These are phyloP conservation scores for Dryadomyces quercus-mongolicae DNA, from an alignment of 2,329 filamentous ascomycete species.

Conservation along the genomic window DNA sequence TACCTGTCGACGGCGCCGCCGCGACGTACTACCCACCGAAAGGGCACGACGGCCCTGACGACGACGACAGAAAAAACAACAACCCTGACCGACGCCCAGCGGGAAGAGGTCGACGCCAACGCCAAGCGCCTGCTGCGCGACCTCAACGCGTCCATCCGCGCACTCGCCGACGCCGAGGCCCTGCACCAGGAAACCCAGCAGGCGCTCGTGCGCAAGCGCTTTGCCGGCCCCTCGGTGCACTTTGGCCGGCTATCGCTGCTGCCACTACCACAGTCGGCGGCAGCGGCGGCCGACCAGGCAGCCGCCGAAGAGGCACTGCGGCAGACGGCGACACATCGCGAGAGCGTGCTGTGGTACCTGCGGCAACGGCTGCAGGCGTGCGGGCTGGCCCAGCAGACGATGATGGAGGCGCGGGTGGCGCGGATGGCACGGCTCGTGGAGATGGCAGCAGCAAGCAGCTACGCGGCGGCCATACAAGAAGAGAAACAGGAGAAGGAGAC, in stretches of 20 bases:
- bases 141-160: constrained; percentile 68
- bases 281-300: constrained; percentile 51
- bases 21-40: constrained; percentile 33
- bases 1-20: constrained; percentile 77
- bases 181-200: constrained; percentile 66
- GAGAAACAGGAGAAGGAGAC: not conserved
- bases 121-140: constrained; percentile 78
- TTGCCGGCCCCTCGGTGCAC: constrained; percentile 26
- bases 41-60: constrained; percentile 33
- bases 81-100: constrained; percentile 65
- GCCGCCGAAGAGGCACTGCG: constrained; percentile 59
- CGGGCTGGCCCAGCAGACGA: constrained; percentile 66
- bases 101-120: constrained; percentile 77
- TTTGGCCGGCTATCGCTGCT: not conserved
- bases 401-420: constrained; percentile 84
- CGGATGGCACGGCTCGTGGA: constrained; percentile 80
- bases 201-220: constrained; percentile 60
- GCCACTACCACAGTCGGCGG: not conserved
- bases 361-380: constrained; percentile 64
- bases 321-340: constrained; percentile 58
- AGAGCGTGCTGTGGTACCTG: constrained; percentile 75
- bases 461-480: no score
- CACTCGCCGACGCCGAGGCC: constrained; percentile 70
- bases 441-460: constrained; percentile 22
- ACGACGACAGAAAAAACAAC: constrained; percentile 25